A percentile compares a stretch with the other conserved stretches of the same genome.
Evolutionary conservation across 78 protist genomes (phyloP).

Genomic region (Corallochytrium limacisporum): DNA sequence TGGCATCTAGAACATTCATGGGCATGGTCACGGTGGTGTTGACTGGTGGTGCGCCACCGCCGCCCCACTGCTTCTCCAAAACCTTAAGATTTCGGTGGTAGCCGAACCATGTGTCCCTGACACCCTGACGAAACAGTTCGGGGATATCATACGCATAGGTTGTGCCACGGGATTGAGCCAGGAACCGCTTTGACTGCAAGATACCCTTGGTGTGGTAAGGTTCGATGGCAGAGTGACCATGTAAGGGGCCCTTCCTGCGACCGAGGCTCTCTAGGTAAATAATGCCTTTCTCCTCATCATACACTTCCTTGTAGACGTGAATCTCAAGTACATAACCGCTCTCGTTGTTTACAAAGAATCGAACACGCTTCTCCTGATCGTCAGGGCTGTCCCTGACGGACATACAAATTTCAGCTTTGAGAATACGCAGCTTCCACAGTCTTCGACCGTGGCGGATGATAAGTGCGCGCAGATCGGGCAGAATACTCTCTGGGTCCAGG

Average conservation of each 20-base stretch:
- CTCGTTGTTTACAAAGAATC: slow-evolving; percentile 40
- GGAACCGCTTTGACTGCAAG: slow-evolving; percentile 47
- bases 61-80: no score
- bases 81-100: no score
- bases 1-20: no score
- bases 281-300: background rate
- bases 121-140: slow-evolving; percentile 57
- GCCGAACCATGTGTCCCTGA: no score
- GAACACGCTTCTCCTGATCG: slow-evolving; percentile 15
- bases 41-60: no score
- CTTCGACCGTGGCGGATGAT: slow-evolving; percentile 43
- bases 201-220: slow-evolving; percentile 55
- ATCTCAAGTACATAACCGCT: slow-evolving; percentile 45
- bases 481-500: slow-evolving; percentile 21
- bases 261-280: background rate
- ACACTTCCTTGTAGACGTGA: slow-evolving; percentile 41
- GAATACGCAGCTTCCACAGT: slow-evolving; percentile 53
- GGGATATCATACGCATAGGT: slow-evolving; percentile 83
- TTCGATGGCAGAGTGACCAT: slow-evolving; percentile 5
- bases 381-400: background rate
- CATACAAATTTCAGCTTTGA: slow-evolving; percentile 60
- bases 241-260: background rate
- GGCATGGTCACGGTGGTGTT: no score
- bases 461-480: slow-evolving; percentile 19
- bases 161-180: slow-evolving; percentile 62